phyloP scores from a whole-genome alignment of 2,329 filamentous ascomycete genomes.

The Macrophomina tecta region DNA sequence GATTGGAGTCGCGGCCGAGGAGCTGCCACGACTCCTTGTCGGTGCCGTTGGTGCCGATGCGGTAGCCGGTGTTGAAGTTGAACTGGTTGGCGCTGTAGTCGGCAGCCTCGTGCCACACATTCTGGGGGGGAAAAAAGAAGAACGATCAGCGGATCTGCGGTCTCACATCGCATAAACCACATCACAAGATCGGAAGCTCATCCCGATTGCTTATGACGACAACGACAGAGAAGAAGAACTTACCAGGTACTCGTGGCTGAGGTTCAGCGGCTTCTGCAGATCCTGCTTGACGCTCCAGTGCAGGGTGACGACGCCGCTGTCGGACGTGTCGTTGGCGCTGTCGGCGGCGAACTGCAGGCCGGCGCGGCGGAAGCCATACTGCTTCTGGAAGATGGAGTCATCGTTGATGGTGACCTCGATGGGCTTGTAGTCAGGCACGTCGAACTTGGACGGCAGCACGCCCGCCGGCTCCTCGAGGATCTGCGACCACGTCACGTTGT shows the following conservation, averaged over 20 bases:
- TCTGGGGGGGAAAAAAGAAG: conserved; percentile 31
- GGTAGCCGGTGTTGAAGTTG: conserved; percentile 61
- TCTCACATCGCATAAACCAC: background rate
- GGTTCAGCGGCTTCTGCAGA: conserved; percentile 58
- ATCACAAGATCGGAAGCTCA: no score
- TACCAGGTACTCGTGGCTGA: conserved; percentile 67
- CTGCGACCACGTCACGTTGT: conserved; percentile 58
- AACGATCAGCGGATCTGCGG: conserved; percentile 5
- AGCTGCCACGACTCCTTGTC: conserved; percentile 54
- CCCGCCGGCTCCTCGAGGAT: conserved; percentile 57
- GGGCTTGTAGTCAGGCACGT: conserved; percentile 50
- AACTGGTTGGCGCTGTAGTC: conserved; percentile 51
- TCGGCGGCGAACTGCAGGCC: conserved; percentile 60
- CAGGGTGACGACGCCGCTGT: conserved; percentile 63
- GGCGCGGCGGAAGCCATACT: conserved; percentile 66
- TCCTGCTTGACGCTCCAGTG: conserved; percentile 67
- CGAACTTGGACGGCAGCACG: conserved; percentile 52
- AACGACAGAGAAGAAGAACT: conserved; percentile 42
- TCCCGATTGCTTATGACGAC: no score
- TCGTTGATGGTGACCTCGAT: conserved; percentile 64
- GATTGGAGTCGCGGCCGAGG: conserved; percentile 41
- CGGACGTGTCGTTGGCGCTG: conserved; percentile 60
- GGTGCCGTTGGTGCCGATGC: conserved; percentile 56
- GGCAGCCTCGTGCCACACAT: conserved; percentile 47
- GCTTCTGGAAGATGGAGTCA: conserved; percentile 64